phyloP scores from a whole-genome alignment of 192 early-diverging fungal genomes.

The Dissophora globulifera region DNA sequence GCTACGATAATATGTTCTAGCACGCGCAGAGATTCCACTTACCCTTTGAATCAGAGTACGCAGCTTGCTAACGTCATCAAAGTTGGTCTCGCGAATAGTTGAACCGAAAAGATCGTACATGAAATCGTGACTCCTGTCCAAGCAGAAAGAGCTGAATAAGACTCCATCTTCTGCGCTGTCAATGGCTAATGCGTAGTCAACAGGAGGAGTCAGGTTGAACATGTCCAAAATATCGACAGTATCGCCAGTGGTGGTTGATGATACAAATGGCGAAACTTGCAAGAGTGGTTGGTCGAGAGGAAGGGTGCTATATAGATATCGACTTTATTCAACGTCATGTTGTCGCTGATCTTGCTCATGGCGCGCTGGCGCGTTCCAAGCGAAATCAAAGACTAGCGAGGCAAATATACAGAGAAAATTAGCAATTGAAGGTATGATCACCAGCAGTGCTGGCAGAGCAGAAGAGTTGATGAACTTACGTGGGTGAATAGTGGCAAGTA shows the following conservation, averaged over 20 bases:
- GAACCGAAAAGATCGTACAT: constrained; percentile 84
- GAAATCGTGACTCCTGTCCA: constrained; percentile 75
- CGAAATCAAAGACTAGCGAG: constrained; percentile 24
- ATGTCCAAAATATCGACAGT: too few species aligned
- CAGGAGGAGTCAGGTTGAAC: too few species aligned
- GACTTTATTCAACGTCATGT: constrained; percentile 85
- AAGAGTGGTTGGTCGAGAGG: constrained; percentile 70
- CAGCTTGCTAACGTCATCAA: constrained; percentile 76
- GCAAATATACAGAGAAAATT: neutral
- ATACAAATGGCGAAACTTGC: too few species aligned
- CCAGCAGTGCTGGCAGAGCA: too few species aligned
- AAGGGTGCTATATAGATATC: constrained; percentile 80
- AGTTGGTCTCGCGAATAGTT: constrained; percentile 75
- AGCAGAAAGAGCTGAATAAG: constrained; percentile 70
- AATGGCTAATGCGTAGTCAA: too few species aligned
- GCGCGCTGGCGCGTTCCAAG: constrained; percentile 70
- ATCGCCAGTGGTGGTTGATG: too few species aligned
- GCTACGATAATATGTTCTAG: too few species aligned
- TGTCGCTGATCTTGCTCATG: constrained; percentile 88
- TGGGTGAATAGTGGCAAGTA: constrained; percentile 84
- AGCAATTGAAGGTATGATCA: too few species aligned
- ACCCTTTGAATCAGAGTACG: constrained; percentile 76
- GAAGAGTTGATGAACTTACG: too few species aligned
- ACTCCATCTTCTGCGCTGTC: constrained; percentile 74
- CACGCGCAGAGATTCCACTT: too few species aligned